Evolutionary conservation across 345 rosid genomes (phyloP).

Genomic region (Murraya paniculata): DNA sequence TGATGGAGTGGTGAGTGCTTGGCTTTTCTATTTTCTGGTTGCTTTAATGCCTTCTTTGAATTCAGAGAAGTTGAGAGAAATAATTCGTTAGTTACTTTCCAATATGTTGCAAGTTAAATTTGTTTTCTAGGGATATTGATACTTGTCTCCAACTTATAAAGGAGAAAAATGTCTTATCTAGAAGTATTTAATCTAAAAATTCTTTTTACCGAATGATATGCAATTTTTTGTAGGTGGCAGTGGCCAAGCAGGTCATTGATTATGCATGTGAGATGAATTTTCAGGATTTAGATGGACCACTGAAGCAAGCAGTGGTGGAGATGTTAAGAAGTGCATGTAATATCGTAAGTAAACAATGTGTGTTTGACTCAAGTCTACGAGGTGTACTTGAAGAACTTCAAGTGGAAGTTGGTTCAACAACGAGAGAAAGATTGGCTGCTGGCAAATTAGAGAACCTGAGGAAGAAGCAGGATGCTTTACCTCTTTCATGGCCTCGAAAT

Average conservation of each 20-base stretch:
- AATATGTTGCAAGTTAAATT: neutral
- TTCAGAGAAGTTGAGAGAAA: neutral
- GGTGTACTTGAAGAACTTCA: slow-evolving; percentile 7
- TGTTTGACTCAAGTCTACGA: neutral
- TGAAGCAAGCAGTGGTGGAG: slow-evolving; percentile 1
- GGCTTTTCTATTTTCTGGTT: neutral
- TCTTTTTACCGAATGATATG: neutral
- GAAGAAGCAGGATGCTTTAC: neutral
- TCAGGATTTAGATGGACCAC: neutral
- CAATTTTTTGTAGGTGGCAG: slow-evolving; percentile 11
- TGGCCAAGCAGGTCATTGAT: slow-evolving; percentile 5
- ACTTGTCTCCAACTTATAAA: neutral
- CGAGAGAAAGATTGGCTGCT: neutral
- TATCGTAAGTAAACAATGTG: neutral
- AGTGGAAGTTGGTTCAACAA: slow-evolving; percentile 6
- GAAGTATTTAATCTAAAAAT: neutral
- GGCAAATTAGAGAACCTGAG: neutral
- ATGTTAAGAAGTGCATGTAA: slow-evolving; percentile 11
- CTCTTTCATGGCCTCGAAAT: slow-evolving; percentile 39
- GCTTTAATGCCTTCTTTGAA: neutral
- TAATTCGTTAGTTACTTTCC: neutral
- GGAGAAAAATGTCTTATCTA: neutral
- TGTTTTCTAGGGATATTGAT: neutral
- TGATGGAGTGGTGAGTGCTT: slow-evolving; percentile 8
- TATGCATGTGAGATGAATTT: slow-evolving; percentile 11